phyloP scores from a whole-genome alignment of 768 basidiomycete species.

The Cyathus striatus region DNA sequence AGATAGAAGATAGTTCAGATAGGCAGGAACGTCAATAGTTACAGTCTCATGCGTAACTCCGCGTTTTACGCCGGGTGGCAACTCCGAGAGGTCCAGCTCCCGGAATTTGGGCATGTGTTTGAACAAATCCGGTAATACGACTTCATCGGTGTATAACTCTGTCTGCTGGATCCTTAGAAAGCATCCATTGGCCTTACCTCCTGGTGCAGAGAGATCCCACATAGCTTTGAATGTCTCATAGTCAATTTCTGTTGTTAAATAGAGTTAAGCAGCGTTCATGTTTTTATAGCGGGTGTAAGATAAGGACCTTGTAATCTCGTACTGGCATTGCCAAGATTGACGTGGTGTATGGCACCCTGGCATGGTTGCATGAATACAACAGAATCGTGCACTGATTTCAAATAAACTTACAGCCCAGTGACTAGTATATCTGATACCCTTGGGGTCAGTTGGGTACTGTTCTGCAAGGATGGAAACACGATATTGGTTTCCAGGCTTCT shows the following conservation, averaged over 20 bases:
- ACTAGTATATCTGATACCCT: slow-evolving; percentile 57
- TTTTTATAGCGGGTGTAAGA: slow-evolving; percentile 2
- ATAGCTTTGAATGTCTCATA: slow-evolving; percentile 63
- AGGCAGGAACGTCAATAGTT: slow-evolving; percentile 57
- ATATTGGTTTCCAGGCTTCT: slow-evolving; percentile 45
- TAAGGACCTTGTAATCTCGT: slow-evolving; percentile 44
- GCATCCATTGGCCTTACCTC: slow-evolving; percentile 46
- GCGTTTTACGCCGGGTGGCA: slow-evolving; percentile 32
- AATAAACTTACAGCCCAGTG: slow-evolving; percentile 57
- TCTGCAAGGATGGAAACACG: slow-evolving; percentile 40
- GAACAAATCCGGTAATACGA: slow-evolving; percentile 10
- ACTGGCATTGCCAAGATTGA: slow-evolving; percentile 46
- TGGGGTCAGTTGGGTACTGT: slow-evolving; percentile 15
- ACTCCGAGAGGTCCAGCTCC: slow-evolving; percentile 22
- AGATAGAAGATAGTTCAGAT: slow-evolving; percentile 57
- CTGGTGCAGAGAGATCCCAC: slow-evolving; percentile 64
- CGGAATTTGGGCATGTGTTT: slow-evolving; percentile 49
- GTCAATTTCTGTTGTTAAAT: slow-evolving; percentile 48
- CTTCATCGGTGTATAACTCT: slow-evolving; percentile 37
- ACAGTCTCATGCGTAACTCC: slow-evolving; percentile 57
- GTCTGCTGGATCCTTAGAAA: slow-evolving; percentile 61
- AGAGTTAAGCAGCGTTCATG: neutral
- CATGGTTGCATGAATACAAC: neutral
- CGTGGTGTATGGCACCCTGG: slow-evolving; percentile 81
- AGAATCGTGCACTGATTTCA: neutral